Base-by-base conservation (phyloP, 2,329 filamentous ascomycete species). In the Fusarium sublunatum region DNA sequence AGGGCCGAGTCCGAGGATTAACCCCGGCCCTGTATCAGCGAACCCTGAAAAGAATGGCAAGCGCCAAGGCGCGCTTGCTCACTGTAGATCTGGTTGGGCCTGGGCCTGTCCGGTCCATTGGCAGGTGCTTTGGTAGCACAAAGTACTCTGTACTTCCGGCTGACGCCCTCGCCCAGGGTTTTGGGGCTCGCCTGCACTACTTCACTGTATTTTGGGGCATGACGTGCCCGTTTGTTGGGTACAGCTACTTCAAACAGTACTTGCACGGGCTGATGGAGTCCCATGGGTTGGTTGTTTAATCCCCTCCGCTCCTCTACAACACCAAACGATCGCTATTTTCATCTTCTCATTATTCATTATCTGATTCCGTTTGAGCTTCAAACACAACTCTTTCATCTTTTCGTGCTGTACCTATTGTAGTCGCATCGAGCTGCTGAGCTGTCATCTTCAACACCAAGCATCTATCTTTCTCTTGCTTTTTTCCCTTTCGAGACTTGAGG, bases 381-480 rank as follows among this genome's bases (percentile, higher is more conserved):
- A 47, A 50, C 31, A n/a, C 22, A 7, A 38, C 11, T 26, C 42
- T 25, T 12, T 39, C 28, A 31, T 36, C 12, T 9, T 36, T 41
- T 11, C 26, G 19, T 26, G 32, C 8, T 24, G 8, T 24, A n/a
- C 38, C 22, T 25, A 49, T 36, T 36, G 31, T 51, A 51, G 24
- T 51, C 40, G 44, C 46, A 24, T 39, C 45, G 36, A 57, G 39
- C 59, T 48, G 32, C 41, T 15, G 40, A 39, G 19, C 24, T 42
- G 39, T 58, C 40, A 41, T 52, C 42, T 48, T 42, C 31, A 13
- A 13, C 26, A 31, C 13, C 32, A 31, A 43, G 28, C 51, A 63
- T 59, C 64, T 55, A 55, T 64, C 55, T 56, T 35, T n/a, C 64
- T 64, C 55, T 50, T 31, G 47, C 40, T 67, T 61, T 50, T 53